Evolutionary conservation across 257 asterid genomes (phyloP), one percentile per base, ranked within the genome.

Genomic region (Fraxinus anomala): DNA sequence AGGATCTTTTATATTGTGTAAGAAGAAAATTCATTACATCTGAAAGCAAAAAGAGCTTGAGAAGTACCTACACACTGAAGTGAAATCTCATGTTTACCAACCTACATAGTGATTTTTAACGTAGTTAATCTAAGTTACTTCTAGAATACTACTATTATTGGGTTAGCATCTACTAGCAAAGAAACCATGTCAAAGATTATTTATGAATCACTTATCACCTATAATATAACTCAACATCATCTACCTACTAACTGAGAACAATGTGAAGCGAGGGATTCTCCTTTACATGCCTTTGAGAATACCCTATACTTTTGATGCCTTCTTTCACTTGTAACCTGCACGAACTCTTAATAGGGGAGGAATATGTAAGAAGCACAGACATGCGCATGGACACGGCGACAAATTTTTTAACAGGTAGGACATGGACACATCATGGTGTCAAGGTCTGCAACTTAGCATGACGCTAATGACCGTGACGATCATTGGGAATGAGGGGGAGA

Each of bases 41-140:
- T 14, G 7, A 68, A 42, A 81, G 24, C 68, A 49, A 33, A 26
- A 70, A n/a, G 66, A 80, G 36, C 61, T 78, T 28, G 66, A 69
- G n/a, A 67, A 51, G 51, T 23, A 19, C 8, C n/a, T 5, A 49
- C 16, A 49, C 8, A 49, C 8, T 49, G 61, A 49, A 49, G n/a
- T 49, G 61, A 14, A 49, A 49, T 16, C 61, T 16, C 61, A 17
- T 16, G 61, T 49, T 49, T n/a, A 49, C 21, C 61, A 49, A 49
- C 21, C n/a, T 4, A 49, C 21, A 11, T 3, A 39, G 44, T 42
- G 49, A 42, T 42, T 42, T 42, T 42, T 42, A 42, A 42, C 49
- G 12, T 12, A 42, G 3, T 11, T 42, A 37, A 49, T 13, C 21
- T 16, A 49, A 17, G 61, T 49, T 12, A 49, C 7, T 42, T 42